Percentiles rank a stretch among this genome's conserved stretches.
Conservation (phyloP, 768 basidiomycete genomes). For the Boletus fagicola region DNA sequence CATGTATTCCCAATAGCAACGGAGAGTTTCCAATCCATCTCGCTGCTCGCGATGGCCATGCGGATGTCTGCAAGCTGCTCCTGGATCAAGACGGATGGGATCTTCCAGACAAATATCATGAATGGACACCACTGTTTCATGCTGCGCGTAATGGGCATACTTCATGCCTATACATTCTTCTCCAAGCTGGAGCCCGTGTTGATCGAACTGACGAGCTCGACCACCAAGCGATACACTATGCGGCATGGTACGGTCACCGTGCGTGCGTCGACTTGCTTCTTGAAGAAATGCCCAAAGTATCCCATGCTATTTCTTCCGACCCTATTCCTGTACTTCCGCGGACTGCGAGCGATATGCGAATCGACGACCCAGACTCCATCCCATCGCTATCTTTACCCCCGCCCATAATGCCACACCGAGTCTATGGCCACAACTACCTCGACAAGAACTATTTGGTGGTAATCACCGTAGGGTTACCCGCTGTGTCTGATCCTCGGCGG, state of each 20-base stretch:
- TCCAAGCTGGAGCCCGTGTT: conserved; percentile 78
- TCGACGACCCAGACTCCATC: conserved; percentile 86
- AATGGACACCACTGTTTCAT: conserved; percentile 97
- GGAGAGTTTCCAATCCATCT: conserved; percentile 98
- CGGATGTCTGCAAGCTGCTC: conserved; percentile 76
- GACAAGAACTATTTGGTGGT: conserved; percentile 85
- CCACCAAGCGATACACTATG: conserved; percentile 86
- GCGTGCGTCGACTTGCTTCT: conserved; percentile 63
- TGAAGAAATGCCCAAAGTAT: conserved; percentile 30
- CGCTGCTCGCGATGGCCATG: conserved; percentile 90
- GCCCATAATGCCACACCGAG: conserved; percentile 96
- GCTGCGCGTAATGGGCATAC: conserved; percentile 84
- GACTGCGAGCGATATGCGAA: conserved; percentile 33
- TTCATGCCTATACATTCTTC: conserved; percentile 70
- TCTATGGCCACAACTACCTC: conserved; percentile 95
- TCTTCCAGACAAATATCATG: conserved; percentile 91
- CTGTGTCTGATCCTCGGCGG: conserved; percentile 35
- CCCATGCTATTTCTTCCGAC: conserved; percentile 14
- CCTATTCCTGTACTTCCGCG: conserved; percentile 23
- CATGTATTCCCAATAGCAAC: conserved; percentile 81
- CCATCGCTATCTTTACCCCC: conserved; percentile 94
- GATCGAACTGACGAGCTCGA: conserved; percentile 79
- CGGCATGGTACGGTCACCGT: conserved; percentile 93
- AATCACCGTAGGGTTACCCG: conserved; percentile 68
- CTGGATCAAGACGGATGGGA: conserved; percentile 77